A percentile compares a stretch with the other conserved stretches of the same genome.
Conservation (phyloP, 768 basidiomycete genomes). For the Clathrus columnatus region DNA sequence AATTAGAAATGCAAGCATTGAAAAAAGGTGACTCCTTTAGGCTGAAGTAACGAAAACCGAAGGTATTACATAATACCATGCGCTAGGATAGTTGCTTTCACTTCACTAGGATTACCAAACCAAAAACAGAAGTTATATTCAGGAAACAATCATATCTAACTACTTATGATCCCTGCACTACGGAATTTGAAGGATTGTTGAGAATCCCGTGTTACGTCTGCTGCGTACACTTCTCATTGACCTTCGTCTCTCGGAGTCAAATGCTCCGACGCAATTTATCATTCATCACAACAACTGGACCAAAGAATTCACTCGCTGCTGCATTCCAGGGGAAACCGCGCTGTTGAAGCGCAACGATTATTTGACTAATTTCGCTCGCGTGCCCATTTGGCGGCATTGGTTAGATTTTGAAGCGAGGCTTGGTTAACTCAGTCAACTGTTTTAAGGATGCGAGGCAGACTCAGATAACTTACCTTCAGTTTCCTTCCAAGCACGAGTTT, state of each 20-base stretch:
- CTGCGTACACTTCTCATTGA: slow-evolving; percentile 11
- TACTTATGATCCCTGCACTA: neutral
- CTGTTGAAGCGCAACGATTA: slow-evolving; percentile 80
- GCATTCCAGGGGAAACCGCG: slow-evolving; percentile 35
- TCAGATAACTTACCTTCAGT: slow-evolving; percentile 55
- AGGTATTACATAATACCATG: too few relatives aligned
- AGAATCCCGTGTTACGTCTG: slow-evolving; percentile 11
- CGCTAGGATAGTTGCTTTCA: too few relatives aligned
- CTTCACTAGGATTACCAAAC: too few relatives aligned
- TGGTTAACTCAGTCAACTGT: slow-evolving; percentile 11
- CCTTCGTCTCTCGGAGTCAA: slow-evolving; percentile 1
- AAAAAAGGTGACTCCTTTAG: neutral
- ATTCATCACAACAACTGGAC: slow-evolving; percentile 3
- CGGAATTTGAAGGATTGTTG: slow-evolving; percentile 12
- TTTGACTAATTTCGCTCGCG: slow-evolving; percentile 65
- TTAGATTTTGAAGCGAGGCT: slow-evolving; percentile 79
- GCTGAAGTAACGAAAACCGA: too few relatives aligned
- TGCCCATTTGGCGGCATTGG: slow-evolving; percentile 89
- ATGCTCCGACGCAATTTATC: slow-evolving; percentile 3
- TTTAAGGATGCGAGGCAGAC: neutral
- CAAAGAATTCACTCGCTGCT: neutral
- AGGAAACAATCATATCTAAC: neutral
- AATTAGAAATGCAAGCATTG: neutral
- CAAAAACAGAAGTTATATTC: neutral
- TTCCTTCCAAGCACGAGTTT: slow-evolving; percentile 98